Conservation (phyloP, 345 rosid genomes). For the Viola odorata region DNA sequence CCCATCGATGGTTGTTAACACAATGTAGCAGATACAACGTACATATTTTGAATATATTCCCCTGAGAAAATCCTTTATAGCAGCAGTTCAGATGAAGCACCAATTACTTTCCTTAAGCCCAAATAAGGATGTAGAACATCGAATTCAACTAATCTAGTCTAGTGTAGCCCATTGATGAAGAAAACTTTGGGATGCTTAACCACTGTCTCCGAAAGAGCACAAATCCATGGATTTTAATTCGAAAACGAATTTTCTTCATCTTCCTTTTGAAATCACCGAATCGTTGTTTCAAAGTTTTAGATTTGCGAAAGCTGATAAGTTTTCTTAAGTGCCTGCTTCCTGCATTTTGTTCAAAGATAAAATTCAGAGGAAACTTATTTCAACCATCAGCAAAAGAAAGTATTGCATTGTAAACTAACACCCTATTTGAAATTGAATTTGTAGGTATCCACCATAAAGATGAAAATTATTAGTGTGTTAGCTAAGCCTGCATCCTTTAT, state of each 20-base stretch:
- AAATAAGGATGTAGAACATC: not conserved
- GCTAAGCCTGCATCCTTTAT: no score
- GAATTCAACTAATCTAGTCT: conserved; percentile 33
- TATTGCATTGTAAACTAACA: no score
- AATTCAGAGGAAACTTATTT: conserved; percentile 1
- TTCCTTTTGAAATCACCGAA: conserved; percentile 40
- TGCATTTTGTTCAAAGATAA: conserved; percentile 32
- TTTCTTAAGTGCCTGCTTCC: conserved; percentile 33
- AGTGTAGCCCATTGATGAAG: conserved; percentile 42
- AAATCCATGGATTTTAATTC: conserved; percentile 63
- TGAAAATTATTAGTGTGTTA: no score
- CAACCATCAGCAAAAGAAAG: no score
- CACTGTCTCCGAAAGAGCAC: conserved; percentile 47
- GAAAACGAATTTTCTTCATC: conserved; percentile 49
- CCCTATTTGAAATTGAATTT: no score
- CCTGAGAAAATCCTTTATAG: not conserved
- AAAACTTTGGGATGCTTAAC: conserved; percentile 49
- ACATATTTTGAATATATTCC: no score
- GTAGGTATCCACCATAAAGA: no score
- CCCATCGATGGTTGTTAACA: no score
- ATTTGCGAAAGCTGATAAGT: conserved; percentile 33
- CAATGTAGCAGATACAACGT: no score
- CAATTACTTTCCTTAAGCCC: not conserved
- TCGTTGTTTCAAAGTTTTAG: conserved; percentile 39
- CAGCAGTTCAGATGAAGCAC: conserved; percentile 4